Base-by-base conservation (phyloP, 768 basidiomycete genomes). In the Obba rivulosa region DNA sequence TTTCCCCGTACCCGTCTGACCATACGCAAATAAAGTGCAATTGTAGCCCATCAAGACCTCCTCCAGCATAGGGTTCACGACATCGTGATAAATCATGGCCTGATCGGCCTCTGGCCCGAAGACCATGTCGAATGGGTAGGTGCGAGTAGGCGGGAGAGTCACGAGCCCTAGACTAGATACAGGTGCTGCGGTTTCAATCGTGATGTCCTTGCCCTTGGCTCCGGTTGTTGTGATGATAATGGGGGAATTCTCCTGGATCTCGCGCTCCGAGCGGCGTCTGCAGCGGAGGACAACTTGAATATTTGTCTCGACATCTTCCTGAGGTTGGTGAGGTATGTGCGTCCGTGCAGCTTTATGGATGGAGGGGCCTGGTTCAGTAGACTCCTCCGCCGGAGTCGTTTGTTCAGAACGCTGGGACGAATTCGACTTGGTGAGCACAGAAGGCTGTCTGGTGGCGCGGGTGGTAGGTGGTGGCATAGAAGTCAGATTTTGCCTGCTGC, bases 61-160 rank as follows among this genome's bases (percentile, higher is more conserved):
- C 41, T 91, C 83, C 43, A 99, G 72, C 78, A 97, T 88, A 0
- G 92, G 92, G 53, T 79, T 78, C 36, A 97, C 95, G 35, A 97
- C 95, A 45, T 96, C 87, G 48, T 91, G 81, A 64, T 95, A 99
- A 10, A 99, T 78, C 78, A 91, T 79, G 18, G 87, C 83, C 62
- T 99, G 96, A 62, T 95, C 92, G 20, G 94, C 94, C 64, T 96
- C 93, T 17, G 94, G 92, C 2, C 96, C 95, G 70, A 96, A 97
- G 7, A 96, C 96, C 22, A 87, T 72, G 66, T 97, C 94, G 65
- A 96, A 99, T 3, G 89, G 85, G 66, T 97, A 99, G 2, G 90
- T 95, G 44, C 87, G 74, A 2, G 83, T 80, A 10, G 86, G 86
- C 20, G 89, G 78, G n/a, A 83, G 70, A 4, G 80, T 82, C 11